Evolutionary conservation across 345 rosid species (phyloP).

Genomic region (Salix udensis): DNA sequence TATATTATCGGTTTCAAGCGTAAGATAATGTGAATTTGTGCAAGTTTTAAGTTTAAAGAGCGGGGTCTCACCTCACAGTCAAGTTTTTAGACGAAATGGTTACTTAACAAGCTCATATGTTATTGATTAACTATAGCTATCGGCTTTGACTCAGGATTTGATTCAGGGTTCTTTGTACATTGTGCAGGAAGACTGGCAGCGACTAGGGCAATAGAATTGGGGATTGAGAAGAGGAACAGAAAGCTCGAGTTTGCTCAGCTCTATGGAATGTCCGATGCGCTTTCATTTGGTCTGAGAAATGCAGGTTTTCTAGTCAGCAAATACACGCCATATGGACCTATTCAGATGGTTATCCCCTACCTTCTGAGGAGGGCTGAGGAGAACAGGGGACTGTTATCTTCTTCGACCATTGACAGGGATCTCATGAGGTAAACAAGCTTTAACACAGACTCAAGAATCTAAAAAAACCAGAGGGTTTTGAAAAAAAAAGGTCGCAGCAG

Average conservation of each 20-base stretch:
- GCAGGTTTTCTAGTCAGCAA: constrained; percentile 90
- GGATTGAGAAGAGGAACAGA: constrained; percentile 42
- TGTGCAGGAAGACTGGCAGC: constrained; percentile 61
- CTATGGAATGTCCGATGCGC: constrained; percentile 82
- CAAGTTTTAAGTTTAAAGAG: too few species aligned
- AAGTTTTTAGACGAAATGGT: too few species aligned
- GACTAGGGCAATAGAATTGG: constrained; percentile 55
- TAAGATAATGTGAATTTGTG: fast-evolving
- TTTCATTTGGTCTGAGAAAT: constrained; percentile 66
- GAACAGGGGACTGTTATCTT: constrained; percentile 69
- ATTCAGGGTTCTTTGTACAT: neutral
- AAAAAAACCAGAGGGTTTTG: neutral
- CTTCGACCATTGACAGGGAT: constrained; percentile 58
- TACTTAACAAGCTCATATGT: neutral
- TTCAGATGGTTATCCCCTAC: constrained; percentile 70
- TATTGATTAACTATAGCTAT: neutral
- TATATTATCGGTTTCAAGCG: too few species aligned
- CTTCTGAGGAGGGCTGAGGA: constrained; percentile 90
- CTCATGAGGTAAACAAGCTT: constrained; percentile 55
- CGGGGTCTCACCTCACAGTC: too few species aligned
- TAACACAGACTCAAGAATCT: neutral
- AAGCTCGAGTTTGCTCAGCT: constrained; percentile 83
- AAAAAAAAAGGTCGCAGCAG: neutral
- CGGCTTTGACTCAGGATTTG: neutral
- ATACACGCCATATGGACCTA: constrained; percentile 79